Conservation (phyloP, 2,329 filamentous ascomycete species). For the Phyllosticta ampelicida region DNA sequence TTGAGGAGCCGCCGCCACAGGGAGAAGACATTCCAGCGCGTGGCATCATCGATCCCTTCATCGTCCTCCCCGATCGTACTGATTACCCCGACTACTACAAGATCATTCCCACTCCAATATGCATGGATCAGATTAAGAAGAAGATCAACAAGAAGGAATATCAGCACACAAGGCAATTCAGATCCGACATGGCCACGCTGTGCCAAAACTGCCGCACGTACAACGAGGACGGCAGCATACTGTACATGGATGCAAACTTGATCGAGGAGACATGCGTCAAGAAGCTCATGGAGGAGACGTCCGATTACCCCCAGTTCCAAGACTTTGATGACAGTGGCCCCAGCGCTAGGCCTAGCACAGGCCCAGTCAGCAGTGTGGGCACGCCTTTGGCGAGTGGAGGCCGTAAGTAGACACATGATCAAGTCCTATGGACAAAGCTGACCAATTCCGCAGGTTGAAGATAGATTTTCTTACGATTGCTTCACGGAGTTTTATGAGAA, state of each 20-base stretch:
- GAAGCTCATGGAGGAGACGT: slow-evolving; percentile 44
- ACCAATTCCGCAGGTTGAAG: neutral
- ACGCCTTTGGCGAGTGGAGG: slow-evolving; percentile 41
- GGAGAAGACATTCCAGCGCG: slow-evolving; percentile 51
- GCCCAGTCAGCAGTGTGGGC: slow-evolving; percentile 43
- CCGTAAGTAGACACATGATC: neutral
- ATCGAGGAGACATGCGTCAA: slow-evolving; percentile 57
- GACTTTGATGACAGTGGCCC: slow-evolving; percentile 45
- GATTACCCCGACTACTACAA: slow-evolving; percentile 93
- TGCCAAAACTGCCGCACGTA: slow-evolving; percentile 89
- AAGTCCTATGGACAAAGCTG: neutral
- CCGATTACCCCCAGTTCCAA: slow-evolving; percentile 45
- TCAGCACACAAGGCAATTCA: slow-evolving; percentile 66
- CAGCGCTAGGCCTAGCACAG: slow-evolving; percentile 41
- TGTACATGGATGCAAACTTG: slow-evolving; percentile 83
- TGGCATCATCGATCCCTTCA: slow-evolving; percentile 84
- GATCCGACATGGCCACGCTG: slow-evolving; percentile 70
- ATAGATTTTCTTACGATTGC: neutral
- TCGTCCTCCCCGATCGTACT: slow-evolving; percentile 79
- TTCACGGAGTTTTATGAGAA: neutral
- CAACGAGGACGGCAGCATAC: slow-evolving; percentile 88
- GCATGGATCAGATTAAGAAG: slow-evolving; percentile 88
- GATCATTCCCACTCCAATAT: slow-evolving; percentile 85
- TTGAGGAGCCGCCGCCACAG: slow-evolving; percentile 51
- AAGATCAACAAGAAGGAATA: slow-evolving; percentile 98